Evolutionary conservation across 768 basidiomycete species (phyloP).

Genomic region (Suillus subalutaceus): DNA sequence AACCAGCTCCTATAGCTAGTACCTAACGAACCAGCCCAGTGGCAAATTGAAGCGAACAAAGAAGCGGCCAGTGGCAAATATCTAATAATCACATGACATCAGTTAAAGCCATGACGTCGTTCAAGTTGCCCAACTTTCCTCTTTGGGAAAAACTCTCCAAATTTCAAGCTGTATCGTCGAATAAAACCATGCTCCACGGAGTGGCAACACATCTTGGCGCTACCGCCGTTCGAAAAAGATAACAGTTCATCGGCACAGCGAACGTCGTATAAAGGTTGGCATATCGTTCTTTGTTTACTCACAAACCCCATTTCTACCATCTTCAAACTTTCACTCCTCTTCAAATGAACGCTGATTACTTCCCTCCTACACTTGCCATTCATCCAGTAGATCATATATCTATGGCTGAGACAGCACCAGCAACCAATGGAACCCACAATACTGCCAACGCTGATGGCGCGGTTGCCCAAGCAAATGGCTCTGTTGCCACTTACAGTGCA

Average conservation of each 20-base stretch:
- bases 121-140: constrained; percentile 31
- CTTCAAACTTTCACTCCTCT: constrained; percentile 18
- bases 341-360: constrained; percentile 28
- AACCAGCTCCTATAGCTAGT: too few relatives aligned
- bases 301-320: constrained; percentile 1
- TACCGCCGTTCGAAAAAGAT: constrained; percentile 12
- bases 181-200: constrained; percentile 13
- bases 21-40: background rate
- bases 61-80: background rate
- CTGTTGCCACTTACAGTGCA: constrained; percentile 28
- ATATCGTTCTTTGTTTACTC: background rate
- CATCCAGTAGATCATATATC: constrained; percentile 26
- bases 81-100: background rate
- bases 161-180: constrained; percentile 20
- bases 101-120: constrained; percentile 30
- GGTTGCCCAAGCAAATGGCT: constrained; percentile 13
- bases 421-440: constrained; percentile 14
- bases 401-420: constrained; percentile 1
- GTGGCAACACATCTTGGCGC: background rate
- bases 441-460: background rate
- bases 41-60: background rate
- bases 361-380: constrained; percentile 30
- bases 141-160: constrained; percentile 21
- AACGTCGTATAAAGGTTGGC: constrained; percentile 16
- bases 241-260: background rate